Percentiles rank a stretch among this genome's conserved stretches.
Conservation (phyloP, 1,284 basidiomycete genomes). For the Cerioporus squamosus region DNA sequence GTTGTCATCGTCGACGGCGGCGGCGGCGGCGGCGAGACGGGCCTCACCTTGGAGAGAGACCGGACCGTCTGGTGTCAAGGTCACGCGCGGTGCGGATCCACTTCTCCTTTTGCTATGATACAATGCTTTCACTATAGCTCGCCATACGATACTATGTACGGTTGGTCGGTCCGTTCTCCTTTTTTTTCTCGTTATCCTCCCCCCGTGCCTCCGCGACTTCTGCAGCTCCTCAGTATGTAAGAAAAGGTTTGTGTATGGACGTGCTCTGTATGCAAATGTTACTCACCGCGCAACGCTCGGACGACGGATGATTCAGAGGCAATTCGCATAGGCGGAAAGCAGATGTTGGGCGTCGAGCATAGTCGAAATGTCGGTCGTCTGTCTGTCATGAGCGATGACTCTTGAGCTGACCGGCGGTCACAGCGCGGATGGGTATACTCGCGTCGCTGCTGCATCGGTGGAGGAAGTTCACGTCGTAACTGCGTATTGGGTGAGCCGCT, state of each 20-base stretch:
- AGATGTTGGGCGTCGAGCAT: too few species aligned
- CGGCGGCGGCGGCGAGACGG: neutral
- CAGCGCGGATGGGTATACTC: too few species aligned
- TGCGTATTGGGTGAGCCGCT: too few species aligned
- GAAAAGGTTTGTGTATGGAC: constrained; percentile 29
- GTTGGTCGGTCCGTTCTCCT: constrained; percentile 28
- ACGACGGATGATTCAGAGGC: too few species aligned
- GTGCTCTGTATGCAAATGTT: neutral
- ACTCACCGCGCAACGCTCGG: constrained; percentile 14
- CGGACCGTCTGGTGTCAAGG: too few species aligned
- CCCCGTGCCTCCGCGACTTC: too few species aligned
- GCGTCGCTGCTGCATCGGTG: too few species aligned
- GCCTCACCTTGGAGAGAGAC: neutral
- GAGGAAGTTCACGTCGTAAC: too few species aligned
- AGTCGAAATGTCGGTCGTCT: too few species aligned
- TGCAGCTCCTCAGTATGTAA: constrained; percentile 14
- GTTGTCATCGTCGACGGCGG: neutral
- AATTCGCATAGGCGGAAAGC: too few species aligned
- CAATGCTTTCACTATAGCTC: constrained; percentile 14
- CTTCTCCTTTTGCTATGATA: constrained; percentile 17
- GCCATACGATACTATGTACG: constrained; percentile 29
- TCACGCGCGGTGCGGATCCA: constrained; percentile 30
- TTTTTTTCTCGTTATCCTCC: constrained; percentile 9
- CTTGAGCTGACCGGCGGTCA: too few species aligned
- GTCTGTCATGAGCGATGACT: too few species aligned